Conservation (phyloP, 108 stramenopile genomes). For the Skeletonema tropicum region DNA sequence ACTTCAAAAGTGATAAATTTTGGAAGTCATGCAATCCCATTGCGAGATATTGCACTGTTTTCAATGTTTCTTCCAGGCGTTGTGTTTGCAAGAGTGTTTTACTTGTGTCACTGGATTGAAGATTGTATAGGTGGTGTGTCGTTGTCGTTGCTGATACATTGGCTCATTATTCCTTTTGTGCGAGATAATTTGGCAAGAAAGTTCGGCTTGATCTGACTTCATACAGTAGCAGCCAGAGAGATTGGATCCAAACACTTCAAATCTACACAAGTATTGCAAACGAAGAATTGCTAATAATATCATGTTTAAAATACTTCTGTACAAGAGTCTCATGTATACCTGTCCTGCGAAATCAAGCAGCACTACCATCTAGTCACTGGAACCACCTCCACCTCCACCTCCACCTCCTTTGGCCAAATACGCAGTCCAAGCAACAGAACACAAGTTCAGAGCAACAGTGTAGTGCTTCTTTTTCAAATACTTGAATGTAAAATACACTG, state of each 20-base stretch:
- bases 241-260: background rate
- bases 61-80: slow-evolving; percentile 46
- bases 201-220: background rate
- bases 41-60: slow-evolving; percentile 28
- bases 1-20: background rate
- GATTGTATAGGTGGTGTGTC: slow-evolving; percentile 48
- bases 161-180: slow-evolving; percentile 23
- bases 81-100: slow-evolving; percentile 52
- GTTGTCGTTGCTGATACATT: slow-evolving; percentile 37
- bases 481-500: slow-evolving; percentile 49
- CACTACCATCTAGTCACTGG: background rate
- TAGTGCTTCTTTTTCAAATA: slow-evolving; percentile 54
- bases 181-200: background rate
- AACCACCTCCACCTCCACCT: background rate
- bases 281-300: background rate
- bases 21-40: background rate
- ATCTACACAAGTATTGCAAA: background rate
- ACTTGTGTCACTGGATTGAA: slow-evolving; percentile 53
- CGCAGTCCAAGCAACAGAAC: slow-evolving; percentile 49
- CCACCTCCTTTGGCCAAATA: slow-evolving; percentile 24
- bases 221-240: background rate
- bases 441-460: slow-evolving; percentile 49
- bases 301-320: background rate
- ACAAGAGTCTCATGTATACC: background rate
- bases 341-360: background rate